Base-by-base conservation (phyloP, 805 yeast species). In the Barnettozyma vustinii region DNA sequence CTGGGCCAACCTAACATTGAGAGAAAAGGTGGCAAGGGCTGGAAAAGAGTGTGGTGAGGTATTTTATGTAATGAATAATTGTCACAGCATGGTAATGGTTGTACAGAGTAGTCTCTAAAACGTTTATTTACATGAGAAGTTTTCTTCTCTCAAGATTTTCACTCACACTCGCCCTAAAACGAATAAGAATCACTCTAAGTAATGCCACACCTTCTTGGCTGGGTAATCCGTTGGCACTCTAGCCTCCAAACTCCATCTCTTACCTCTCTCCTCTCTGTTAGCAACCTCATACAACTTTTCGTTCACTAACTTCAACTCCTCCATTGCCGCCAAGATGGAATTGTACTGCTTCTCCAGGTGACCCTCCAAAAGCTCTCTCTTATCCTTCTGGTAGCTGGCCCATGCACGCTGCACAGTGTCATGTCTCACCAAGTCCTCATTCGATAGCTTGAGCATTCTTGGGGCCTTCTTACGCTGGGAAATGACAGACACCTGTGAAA, bases 381-480 rank as follows among this genome's bases (percentile, higher is more conserved):
- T 71, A 40, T 79, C 75, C 42, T 81, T 74, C 58, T 80, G 79
- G 62, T 75, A 72, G 15, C 79, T 57, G 7, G 78, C 69, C 97
- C 97, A 94, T 8, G 97, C 97, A 48, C 79, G 81, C 57, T 79
- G 80, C 48, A 94, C 84, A 10, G 90, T 80, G 55, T 81, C 79
- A 64, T 92, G 98, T 61, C 94, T 87, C 53, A 92, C 75, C 49
- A 83, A 73, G 63, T 94, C 98, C 65, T 91, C 97, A 23, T 76
- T 72, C 56, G 83, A 76, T 32, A 90, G 71, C 59, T 83, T 87
- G 54, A 94, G 67, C 58, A 88, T 71, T 57, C 82, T 80, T 42
- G 99, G 99, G 67, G 84, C 91, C 67, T 90, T 92, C 71, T 90
- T 83, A 50, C 85, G 78, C 8, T 96, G 97, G 12, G 94, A 81